Percentiles rank a stretch among this genome's conserved stretches.
Evolutionary conservation across 2,329 filamentous ascomycete genomes (phyloP).

Genomic region (Alternaria metachromatica): DNA sequence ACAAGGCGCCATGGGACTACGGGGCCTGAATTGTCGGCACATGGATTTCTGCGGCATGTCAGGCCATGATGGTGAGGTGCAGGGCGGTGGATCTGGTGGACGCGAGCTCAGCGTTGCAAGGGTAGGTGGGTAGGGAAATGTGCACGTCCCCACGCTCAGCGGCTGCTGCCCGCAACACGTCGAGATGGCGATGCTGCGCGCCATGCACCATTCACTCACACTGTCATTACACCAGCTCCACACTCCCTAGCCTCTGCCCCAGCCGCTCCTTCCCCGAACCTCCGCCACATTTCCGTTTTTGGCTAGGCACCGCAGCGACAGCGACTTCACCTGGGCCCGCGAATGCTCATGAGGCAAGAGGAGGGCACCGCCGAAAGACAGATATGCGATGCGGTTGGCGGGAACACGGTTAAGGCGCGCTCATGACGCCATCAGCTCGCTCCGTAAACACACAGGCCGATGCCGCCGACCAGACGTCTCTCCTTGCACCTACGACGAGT

Average conservation of each 20-base stretch:
- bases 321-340: constrained; percentile 23
- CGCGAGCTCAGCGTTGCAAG: background rate
- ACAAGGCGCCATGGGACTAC: constrained; percentile 11
- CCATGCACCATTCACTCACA: constrained; percentile 9
- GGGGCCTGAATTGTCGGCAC: constrained; percentile 12
- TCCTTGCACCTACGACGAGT: constrained; percentile 54
- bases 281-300: constrained; percentile 19
- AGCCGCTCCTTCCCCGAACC: constrained; percentile 14
- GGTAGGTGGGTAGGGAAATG: constrained; percentile 3
- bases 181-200: constrained; percentile 10
- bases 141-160: constrained; percentile 11
- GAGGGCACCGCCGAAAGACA: constrained; percentile 34
- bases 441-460: constrained; percentile 50
- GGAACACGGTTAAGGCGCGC: constrained; percentile 48
- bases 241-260: constrained; percentile 22
- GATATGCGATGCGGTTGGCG: constrained; percentile 48
- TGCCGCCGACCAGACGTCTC: constrained; percentile 47
- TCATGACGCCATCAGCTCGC: constrained; percentile 52
- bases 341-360: constrained; percentile 45
- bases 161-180: constrained; percentile 11
- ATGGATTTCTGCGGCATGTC: constrained; percentile 24
- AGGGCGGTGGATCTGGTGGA: constrained; percentile 3
- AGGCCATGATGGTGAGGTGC: constrained; percentile 33
- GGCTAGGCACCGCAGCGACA: constrained; percentile 21
- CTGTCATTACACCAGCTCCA: constrained; percentile 10